A percentile compares a stretch with the other conserved stretches of the same genome.
Evolutionary conservation across 2,329 filamentous ascomycete species (phyloP).

Genomic region (Xylariaceae sp.): DNA sequence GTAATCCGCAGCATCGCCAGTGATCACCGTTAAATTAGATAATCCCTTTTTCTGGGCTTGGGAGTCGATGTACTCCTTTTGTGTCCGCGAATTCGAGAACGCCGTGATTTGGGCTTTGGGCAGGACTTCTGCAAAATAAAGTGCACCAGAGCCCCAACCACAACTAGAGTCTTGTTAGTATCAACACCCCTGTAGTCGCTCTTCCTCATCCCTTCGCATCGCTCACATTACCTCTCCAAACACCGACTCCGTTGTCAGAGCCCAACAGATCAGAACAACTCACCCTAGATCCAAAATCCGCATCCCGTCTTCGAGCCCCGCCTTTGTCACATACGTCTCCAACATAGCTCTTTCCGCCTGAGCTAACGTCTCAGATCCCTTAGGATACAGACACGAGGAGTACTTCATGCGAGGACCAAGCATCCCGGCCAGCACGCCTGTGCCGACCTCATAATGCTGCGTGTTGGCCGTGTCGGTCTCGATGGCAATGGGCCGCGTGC

Average conservation of each 20-base stretch:
- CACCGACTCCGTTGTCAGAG: neutral
- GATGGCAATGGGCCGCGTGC: conserved; percentile 61
- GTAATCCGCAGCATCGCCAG: conserved; percentile 62
- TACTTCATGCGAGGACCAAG: conserved; percentile 71
- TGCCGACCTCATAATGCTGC: conserved; percentile 71
- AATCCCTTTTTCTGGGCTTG: conserved; percentile 53
- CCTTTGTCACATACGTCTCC: conserved; percentile 56
- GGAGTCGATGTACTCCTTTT: conserved; percentile 62
- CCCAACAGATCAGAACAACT: conserved; percentile 12
- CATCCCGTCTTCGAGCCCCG: conserved; percentile 56
- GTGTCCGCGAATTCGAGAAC: conserved; percentile 66
- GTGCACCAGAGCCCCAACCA: conserved; percentile 62
- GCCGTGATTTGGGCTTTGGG: conserved; percentile 59
- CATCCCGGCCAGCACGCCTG: conserved; percentile 55
- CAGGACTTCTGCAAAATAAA: conserved; percentile 63
- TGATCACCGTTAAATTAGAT: conserved; percentile 59
- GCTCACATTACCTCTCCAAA: neutral
- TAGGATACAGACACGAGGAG: conserved; percentile 61
- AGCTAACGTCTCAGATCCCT: conserved; percentile 57
- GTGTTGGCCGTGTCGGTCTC: conserved; percentile 61
- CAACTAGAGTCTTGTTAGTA: conserved; percentile 40
- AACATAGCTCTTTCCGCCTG: conserved; percentile 66
- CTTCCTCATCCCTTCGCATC: neutral
- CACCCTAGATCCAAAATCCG: conserved; percentile 59
- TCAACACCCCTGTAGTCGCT: too few relatives aligned